Base-by-base conservation (phyloP, 2,329 filamentous ascomycete genomes). In the Alternaria dauci region DNA sequence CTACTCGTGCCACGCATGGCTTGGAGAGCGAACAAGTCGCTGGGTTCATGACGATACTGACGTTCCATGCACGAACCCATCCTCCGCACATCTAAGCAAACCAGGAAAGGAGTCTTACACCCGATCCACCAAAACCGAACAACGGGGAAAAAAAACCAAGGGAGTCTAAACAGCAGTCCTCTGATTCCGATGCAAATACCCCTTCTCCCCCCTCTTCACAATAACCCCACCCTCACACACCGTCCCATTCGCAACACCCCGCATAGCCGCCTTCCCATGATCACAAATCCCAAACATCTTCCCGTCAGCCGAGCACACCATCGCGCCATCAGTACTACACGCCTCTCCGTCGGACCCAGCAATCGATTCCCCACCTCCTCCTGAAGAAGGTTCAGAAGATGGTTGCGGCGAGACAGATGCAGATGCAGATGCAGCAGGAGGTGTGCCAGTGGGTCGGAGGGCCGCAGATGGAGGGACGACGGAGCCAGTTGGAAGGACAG, bases 261-360 rank as follows among this genome's bases (percentile, higher is more conserved):
- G 80, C 78, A 72, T 81, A 11, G 77, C 52, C 4, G 79, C 75
- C 14, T 66, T 65, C 44, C 81, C 81, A 30, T 76, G 69, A 61
- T 80, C 74, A 69, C 80, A 81, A 41, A 82, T 61, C 5, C 77
- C 81, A 50, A 80, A 83, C 20, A 71, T 57, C 11, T 55, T 77
- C 4, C 59, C 65, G 9, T 74, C 66, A 39, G 77, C 73, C 41
- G 78, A 79, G 70, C 81, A 83, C 8, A 78, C 30, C 20, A 77
- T 28, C 1, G 69, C 69, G 52, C 79, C 80, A 12, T 80, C 69
- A 4, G 67, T 64, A 25, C 72, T 68, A 69, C 79, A 81, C 9
- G 64, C 23, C 8, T 55, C 50, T 42, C 59, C 65, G 28, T 58
- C 51, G 3, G 30, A 36, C 32, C 54, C 56, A 4, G 51, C 52